Percentiles rank a stretch among this genome's conserved stretches.
phyloP scores from a whole-genome alignment of 495 filamentous ascomycete species.

The Thermothielavioides terrestris region DNA sequence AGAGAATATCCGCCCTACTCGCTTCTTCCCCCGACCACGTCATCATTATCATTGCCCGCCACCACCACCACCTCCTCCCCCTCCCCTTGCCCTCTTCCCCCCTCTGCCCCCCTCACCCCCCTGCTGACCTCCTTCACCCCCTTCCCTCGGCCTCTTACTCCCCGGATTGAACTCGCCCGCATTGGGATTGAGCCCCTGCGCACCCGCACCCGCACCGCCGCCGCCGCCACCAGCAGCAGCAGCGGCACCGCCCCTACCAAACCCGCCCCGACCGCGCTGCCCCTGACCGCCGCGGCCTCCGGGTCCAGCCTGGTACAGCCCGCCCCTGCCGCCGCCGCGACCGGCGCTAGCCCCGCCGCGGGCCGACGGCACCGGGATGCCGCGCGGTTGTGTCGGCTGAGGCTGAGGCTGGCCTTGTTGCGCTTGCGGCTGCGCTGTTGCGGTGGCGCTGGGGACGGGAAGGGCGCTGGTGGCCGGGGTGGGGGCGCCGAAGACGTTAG shows the following conservation, averaged over 20 bases:
- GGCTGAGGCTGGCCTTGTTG: slow-evolving; percentile 1
- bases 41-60: neutral
- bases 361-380: slow-evolving; percentile 7
- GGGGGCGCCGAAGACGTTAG: slow-evolving; percentile 20
- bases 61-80: slow-evolving; percentile 2
- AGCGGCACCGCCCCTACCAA: slow-evolving; percentile 12
- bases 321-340: slow-evolving; percentile 8
- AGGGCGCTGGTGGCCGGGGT: slow-evolving; percentile 1
- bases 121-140: slow-evolving; percentile 2
- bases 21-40: neutral
- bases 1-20: no score
- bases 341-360: slow-evolving; percentile 6
- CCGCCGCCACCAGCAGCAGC: slow-evolving; percentile 4
- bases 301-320: slow-evolving; percentile 12
- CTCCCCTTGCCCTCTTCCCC: slow-evolving; percentile 14
- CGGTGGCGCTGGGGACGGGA: neutral
- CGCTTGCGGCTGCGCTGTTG: slow-evolving; percentile 6
- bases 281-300: slow-evolving; percentile 21
- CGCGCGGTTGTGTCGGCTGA: neutral
- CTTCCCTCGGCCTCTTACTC: slow-evolving; percentile 23
- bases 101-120: slow-evolving; percentile 11
- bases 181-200: slow-evolving; percentile 22
- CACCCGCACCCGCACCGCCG: no score
- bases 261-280: slow-evolving; percentile 21
- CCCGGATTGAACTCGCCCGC: slow-evolving; percentile 26